phyloP scores from a whole-genome alignment of 2,329 filamentous ascomycete species.

The Fusarium humuli region DNA sequence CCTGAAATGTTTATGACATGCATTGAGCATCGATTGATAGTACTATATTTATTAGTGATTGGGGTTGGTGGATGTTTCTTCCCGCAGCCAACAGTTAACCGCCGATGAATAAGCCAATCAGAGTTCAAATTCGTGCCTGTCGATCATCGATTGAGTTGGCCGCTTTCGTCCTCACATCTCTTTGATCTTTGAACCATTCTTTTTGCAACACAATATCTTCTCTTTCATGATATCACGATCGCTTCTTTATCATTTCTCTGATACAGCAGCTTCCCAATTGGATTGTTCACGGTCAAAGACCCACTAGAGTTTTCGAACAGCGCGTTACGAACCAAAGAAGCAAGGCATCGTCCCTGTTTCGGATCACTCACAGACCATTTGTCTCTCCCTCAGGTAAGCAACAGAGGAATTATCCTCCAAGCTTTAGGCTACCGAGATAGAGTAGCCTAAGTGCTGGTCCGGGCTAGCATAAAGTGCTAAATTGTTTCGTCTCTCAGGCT shows the following conservation, averaged over 20 bases:
- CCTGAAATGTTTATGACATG: conserved; percentile 32
- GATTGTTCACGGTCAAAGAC: background rate
- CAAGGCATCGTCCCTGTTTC: background rate
- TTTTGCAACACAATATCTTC: background rate
- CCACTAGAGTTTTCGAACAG: background rate
- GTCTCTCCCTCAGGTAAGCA: background rate
- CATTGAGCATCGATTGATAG: background rate
- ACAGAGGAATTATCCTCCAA: background rate
- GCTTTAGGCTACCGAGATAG: background rate
- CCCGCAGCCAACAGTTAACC: conserved; percentile 12
- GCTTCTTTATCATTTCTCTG: background rate
- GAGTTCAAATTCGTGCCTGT: background rate
- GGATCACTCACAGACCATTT: background rate
- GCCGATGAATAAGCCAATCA: conserved; percentile 16
- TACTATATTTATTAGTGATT: background rate
- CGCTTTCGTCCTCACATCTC: background rate
- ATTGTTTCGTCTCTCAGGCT: background rate
- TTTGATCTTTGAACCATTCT: background rate
- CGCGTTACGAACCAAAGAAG: background rate
- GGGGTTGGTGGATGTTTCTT: background rate
- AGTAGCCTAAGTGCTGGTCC: background rate
- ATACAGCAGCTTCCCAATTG: background rate
- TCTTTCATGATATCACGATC: background rate
- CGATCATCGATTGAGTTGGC: background rate
- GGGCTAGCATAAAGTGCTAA: background rate